A percentile compares a stretch with the other conserved stretches of the same genome.
Evolutionary conservation across 164 flowering plant genomes (phyloP).

Genomic region (Magnolia sinica): DNA sequence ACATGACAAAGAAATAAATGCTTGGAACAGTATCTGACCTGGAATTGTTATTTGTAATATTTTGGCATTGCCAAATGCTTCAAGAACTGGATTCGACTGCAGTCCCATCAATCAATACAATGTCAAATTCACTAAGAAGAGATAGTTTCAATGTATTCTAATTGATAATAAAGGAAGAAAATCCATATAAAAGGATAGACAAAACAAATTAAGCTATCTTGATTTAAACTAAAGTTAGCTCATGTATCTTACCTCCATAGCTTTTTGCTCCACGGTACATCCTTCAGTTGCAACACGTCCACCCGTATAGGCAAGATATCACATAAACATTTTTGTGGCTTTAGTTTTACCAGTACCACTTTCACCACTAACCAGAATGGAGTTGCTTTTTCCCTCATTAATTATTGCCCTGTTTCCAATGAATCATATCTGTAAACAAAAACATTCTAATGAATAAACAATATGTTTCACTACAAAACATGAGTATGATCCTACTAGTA

Average conservation of each 20-base stretch:
- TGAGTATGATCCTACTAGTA: too few relatives aligned
- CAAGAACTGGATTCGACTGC: too few relatives aligned
- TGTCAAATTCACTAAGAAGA: too few relatives aligned
- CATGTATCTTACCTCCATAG: constrained; percentile 62
- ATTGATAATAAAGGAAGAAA: too few relatives aligned
- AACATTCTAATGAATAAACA: not conserved
- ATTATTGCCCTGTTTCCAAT: constrained; percentile 63
- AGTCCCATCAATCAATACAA: too few relatives aligned
- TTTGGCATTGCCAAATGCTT: too few relatives aligned
- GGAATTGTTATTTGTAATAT: too few relatives aligned
- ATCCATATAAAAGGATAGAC: not conserved
- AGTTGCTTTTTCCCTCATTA: constrained; percentile 36
- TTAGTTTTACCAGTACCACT: constrained; percentile 87
- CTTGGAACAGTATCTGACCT: not conserved
- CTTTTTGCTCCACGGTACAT: constrained; percentile 71
- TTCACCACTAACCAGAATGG: too few relatives aligned
- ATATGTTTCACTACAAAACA: too few relatives aligned
- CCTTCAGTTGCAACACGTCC: constrained; percentile 66
- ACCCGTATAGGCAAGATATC: constrained; percentile 36
- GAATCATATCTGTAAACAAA: constrained; percentile 5
- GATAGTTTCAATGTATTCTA: too few relatives aligned
- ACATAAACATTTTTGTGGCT: constrained; percentile 64
- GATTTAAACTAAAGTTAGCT: constrained; percentile 4
- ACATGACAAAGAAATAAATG: not conserved
- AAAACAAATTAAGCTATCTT: not conserved